Conservation (phyloP, 306 rosid species). For the Dicorynia guianensis region DNA sequence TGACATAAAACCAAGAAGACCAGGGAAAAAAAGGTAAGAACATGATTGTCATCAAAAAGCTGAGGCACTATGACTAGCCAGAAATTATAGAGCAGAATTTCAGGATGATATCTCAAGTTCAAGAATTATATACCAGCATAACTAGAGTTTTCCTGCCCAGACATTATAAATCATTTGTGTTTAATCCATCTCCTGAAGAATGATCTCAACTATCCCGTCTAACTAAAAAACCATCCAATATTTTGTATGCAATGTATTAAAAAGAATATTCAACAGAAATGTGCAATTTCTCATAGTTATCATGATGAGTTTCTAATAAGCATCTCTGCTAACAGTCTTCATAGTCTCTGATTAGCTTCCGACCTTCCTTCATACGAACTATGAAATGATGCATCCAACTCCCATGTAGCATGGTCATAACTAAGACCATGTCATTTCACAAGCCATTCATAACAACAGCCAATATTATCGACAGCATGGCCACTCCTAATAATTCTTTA, state of each 20-base stretch:
- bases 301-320: conserved; percentile 24
- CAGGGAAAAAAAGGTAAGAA: conserved; percentile 17
- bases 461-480: conserved; percentile 43
- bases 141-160: conserved; percentile 1
- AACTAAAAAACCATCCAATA: not conserved
- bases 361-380: too few species aligned
- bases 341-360: conserved; percentile 12
- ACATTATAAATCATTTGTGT: not conserved
- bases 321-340: conserved; percentile 58
- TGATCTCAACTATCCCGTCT: conserved; percentile 3
- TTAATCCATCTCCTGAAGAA: conserved; percentile 1
- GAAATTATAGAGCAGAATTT: not conserved
- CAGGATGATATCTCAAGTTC: conserved; percentile 13
- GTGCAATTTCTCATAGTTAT: conserved; percentile 12
- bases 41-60: not conserved
- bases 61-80: not conserved
- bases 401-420: conserved; percentile 76
- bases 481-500: not conserved
- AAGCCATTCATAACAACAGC: conserved; percentile 65
- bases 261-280: not conserved
- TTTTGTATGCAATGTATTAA: not conserved
- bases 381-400: conserved; percentile 65
- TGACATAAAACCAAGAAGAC: conserved; percentile 21
- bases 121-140: conserved; percentile 1
- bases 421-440: conserved; percentile 77